Percentiles rank a stretch among this genome's conserved stretches.
These are phyloP conservation scores for Xerocomus spinulosus DNA, from an alignment of 768 basidiomycete genomes.

Conservation along the genomic window DNA sequence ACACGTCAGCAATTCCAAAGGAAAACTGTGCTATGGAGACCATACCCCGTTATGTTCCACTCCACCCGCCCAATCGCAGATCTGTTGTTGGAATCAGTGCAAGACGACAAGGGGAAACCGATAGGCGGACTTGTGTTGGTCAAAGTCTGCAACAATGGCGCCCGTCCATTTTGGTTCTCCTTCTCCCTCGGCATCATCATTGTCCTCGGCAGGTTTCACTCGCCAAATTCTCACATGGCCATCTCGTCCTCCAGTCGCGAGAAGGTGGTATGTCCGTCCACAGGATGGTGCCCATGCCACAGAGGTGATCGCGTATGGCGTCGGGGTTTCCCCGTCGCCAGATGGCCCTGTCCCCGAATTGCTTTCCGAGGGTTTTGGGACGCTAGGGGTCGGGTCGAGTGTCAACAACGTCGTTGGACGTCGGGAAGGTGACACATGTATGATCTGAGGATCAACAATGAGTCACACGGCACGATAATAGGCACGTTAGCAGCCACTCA, in stretches of 20 bases:
- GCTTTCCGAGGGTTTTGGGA: constrained; percentile 17
- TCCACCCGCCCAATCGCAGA: constrained; percentile 81
- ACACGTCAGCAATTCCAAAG: constrained; percentile 2
- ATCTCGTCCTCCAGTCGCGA: constrained; percentile 87
- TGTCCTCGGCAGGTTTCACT: constrained; percentile 56
- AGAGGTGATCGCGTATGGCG: constrained; percentile 66
- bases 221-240: constrained; percentile 90
- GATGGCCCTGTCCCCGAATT: constrained; percentile 17
- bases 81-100: constrained; percentile 33
- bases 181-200: constrained; percentile 41
- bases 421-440: constrained; percentile 66
- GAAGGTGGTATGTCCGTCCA: constrained; percentile 89
- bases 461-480: background rate
- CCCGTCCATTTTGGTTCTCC: constrained; percentile 60
- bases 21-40: background rate
- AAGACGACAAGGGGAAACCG: background rate
- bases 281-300: constrained; percentile 94
- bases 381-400: constrained; percentile 39
- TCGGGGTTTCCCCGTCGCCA: constrained; percentile 33
- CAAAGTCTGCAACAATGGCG: constrained; percentile 77
- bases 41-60: constrained; percentile 88
- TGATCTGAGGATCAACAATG: constrained; percentile 44
- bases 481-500: constrained; percentile 28
- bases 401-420: constrained; percentile 64
- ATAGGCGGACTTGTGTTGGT: constrained; percentile 65